Evolutionary conservation across 495 filamentous ascomycete genomes (phyloP).

Genomic region (Astrothelium subdiscretum): DNA sequence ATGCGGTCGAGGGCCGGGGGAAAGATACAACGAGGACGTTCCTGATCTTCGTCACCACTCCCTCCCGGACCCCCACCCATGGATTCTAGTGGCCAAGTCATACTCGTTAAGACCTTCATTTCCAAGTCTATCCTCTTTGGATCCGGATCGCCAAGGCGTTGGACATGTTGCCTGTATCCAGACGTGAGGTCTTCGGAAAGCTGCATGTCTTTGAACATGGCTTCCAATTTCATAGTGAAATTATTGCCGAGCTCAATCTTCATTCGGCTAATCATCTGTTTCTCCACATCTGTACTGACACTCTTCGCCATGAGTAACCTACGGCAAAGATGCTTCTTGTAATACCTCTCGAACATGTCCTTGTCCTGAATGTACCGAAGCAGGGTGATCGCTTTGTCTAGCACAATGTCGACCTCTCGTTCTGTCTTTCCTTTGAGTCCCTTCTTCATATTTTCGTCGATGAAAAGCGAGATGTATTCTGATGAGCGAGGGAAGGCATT

Average conservation of each 20-base stretch:
- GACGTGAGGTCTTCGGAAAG: constrained; percentile 74
- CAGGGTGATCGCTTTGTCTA: constrained; percentile 83
- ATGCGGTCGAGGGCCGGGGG: constrained; percentile 64
- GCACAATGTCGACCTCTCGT: constrained; percentile 67
- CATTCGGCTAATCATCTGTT: constrained; percentile 92
- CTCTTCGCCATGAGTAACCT: constrained; percentile 78
- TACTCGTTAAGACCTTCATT: constrained; percentile 79
- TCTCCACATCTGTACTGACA: constrained; percentile 78
- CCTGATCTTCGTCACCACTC: constrained; percentile 39
- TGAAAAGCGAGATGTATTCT: constrained; percentile 91
- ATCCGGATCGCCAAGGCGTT: constrained; percentile 50
- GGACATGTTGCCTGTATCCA: constrained; percentile 59
- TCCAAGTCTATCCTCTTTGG: constrained; percentile 61
- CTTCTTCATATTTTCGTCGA: constrained; percentile 91
- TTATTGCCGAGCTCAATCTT: constrained; percentile 88
- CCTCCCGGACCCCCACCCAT: constrained; percentile 53
- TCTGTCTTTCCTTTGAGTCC: constrained; percentile 90
- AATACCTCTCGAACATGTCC: constrained; percentile 94
- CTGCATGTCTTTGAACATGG: constrained; percentile 98
- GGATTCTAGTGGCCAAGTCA: constrained; percentile 84
- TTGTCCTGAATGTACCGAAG: constrained; percentile 81
- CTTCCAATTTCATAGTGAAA: constrained; percentile 84
- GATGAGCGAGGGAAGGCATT: constrained; percentile 72
- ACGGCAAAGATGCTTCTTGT: constrained; percentile 90
- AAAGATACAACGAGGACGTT: constrained; percentile 44